Conservation (phyloP, 495 filamentous ascomycete species). For the Geoglossum glabrum region DNA sequence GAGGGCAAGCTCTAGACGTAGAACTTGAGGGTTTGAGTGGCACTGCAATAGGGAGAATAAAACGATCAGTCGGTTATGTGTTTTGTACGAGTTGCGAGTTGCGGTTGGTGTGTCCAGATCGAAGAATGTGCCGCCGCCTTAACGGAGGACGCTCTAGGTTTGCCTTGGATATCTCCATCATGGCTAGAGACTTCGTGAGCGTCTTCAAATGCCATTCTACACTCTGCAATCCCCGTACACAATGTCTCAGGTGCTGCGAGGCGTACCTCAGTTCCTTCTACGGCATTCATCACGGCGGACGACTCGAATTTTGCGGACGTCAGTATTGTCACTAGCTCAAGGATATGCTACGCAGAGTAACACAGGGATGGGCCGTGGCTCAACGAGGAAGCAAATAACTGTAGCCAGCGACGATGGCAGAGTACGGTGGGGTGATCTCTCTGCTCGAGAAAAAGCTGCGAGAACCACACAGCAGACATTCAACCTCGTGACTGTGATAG, state of each 20-base stretch:
- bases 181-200: neutral
- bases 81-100: neutral
- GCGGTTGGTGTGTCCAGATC: neutral
- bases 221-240: neutral
- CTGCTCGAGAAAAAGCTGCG: conserved; percentile 52
- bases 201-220: neutral
- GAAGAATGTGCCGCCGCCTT: neutral
- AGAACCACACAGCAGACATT: conserved; percentile 79
- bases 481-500: conserved; percentile 59
- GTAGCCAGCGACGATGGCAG: conserved; percentile 64
- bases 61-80: no score
- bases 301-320: neutral
- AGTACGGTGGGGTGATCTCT: conserved; percentile 62
- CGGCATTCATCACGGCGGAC: neutral
- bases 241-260: neutral
- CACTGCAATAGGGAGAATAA: neutral
- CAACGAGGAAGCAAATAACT: conserved; percentile 44
- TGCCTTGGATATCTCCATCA: neutral
- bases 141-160: neutral
- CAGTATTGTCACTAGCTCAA: neutral
- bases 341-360: conserved; percentile 9
- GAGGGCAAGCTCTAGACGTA: neutral
- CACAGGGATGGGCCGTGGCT: neutral
- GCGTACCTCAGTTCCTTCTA: neutral
- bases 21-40: neutral